Conservation (phyloP, 2,329 filamentous ascomycete species). For the Aspergillus clavatus region DNA sequence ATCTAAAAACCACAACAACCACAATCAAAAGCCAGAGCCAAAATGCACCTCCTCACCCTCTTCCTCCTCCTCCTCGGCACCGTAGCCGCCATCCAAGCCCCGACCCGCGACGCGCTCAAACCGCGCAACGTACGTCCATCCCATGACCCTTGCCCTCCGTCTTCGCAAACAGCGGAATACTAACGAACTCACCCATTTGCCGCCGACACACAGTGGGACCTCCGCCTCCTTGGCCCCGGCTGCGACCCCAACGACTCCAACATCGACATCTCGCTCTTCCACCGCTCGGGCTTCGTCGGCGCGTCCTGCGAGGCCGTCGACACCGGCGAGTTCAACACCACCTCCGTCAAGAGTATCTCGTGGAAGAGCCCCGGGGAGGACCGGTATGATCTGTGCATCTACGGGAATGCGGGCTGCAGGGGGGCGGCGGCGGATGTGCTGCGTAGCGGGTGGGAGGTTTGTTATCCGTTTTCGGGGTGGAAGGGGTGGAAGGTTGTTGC, state of each 20-base stretch:
- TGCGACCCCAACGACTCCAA: slow-evolving; percentile 21
- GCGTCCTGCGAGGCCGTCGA: slow-evolving; percentile 11
- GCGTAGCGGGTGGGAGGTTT: slow-evolving; percentile 23
- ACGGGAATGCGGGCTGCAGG: slow-evolving; percentile 12
- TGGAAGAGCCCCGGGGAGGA: slow-evolving; percentile 21
- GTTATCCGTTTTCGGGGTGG: slow-evolving; percentile 20
- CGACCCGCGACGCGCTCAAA: slow-evolving; percentile 8
- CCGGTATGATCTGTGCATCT: slow-evolving; percentile 22
- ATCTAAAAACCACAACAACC: neutral
- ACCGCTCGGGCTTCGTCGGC: slow-evolving; percentile 12
- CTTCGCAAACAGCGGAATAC: neutral
- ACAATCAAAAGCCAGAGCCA: neutral
- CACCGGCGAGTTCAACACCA: slow-evolving; percentile 5
- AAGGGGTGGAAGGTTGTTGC: slow-evolving; percentile 19
- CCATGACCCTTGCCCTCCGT: too few species aligned
- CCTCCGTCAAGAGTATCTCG: slow-evolving; percentile 19
- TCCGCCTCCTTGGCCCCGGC: slow-evolving; percentile 28
- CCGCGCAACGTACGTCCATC: slow-evolving; percentile 16
- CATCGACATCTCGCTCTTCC: slow-evolving; percentile 16
- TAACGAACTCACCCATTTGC: slow-evolving; percentile 3
- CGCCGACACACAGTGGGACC: slow-evolving; percentile 24
- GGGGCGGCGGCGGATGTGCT: slow-evolving; percentile 9
- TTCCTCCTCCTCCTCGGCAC: slow-evolving; percentile 1
- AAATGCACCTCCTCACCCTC: slow-evolving; percentile 4
- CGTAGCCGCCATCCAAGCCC: neutral